phyloP scores from a whole-genome alignment of 73 alveolate genomes.

The Urostyla sp. region DNA sequence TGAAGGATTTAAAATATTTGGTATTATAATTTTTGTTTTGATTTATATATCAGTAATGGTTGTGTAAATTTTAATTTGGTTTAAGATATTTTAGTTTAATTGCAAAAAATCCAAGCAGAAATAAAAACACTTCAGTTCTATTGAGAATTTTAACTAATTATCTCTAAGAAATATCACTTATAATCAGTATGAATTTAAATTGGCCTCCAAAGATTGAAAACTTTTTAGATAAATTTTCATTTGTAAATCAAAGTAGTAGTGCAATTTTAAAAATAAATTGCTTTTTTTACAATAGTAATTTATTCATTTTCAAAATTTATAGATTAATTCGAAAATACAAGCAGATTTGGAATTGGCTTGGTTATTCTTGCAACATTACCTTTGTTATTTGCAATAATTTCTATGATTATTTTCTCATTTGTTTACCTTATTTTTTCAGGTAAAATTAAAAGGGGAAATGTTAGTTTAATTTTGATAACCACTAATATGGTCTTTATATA shows the following conservation, averaged over 20 bases:
- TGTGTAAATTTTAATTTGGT: not conserved
- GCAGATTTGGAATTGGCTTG: slow-evolving; percentile 12
- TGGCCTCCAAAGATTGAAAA: not conserved
- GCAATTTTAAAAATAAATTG: not conserved
- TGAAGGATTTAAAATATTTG: not conserved
- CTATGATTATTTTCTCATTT: not conserved
- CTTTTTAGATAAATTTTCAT: not conserved
- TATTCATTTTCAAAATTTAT: too few species aligned
- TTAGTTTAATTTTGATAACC: not conserved
- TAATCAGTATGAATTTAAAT: not conserved
- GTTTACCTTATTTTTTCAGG: not conserved
- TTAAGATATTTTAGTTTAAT: not conserved
- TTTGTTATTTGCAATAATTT: not conserved
- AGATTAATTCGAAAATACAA: not conserved
- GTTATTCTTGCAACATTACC: not conserved
- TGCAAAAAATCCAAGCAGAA: slow-evolving; percentile 8
- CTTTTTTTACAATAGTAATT: not conserved
- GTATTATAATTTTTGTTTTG: not conserved
- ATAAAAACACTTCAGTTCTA: slow-evolving; percentile 5
- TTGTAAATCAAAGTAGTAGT: not conserved
- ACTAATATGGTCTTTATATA: slow-evolving; percentile 5
- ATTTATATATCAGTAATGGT: not conserved
- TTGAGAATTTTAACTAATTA: slow-evolving; percentile 16
- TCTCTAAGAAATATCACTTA: not conserved
- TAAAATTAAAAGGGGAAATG: not conserved